These are phyloP conservation scores for Fusarium algeriense DNA, from an alignment of 2,329 filamentous ascomycete species.

Conservation along the genomic window DNA sequence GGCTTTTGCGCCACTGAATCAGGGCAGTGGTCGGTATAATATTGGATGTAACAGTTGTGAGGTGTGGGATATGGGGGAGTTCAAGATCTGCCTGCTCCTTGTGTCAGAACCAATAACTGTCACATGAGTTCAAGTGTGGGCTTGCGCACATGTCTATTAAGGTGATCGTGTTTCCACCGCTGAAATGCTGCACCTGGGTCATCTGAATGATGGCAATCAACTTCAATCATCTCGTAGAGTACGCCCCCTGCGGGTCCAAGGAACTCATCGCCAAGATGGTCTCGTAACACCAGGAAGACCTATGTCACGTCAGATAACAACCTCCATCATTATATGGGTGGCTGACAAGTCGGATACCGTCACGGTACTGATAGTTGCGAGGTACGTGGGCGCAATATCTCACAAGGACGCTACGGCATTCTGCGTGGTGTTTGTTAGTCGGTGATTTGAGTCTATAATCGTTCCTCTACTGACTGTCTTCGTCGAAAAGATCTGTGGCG, in stretches of 20 bases:
- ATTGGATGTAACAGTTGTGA: conserved; percentile 58
- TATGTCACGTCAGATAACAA: conserved; percentile 29
- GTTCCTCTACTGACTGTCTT: conserved; percentile 35
- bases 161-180: conserved; percentile 60
- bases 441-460: not conserved
- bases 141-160: conserved; percentile 56
- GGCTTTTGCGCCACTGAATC: conserved; percentile 53
- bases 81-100: conserved; percentile 55
- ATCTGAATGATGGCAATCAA: conserved; percentile 59
- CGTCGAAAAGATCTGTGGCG: conserved; percentile 34
- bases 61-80: conserved; percentile 61
- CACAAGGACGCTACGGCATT: conserved; percentile 60
- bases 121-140: not conserved
- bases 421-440: conserved; percentile 42
- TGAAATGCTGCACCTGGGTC: conserved; percentile 61
- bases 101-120: conserved; percentile 9
- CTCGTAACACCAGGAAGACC: conserved; percentile 58
- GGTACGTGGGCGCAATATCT: conserved; percentile 59
- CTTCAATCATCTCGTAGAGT: conserved; percentile 61
- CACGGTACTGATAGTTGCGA: conserved; percentile 60
- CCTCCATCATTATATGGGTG: not conserved
- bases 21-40: conserved; percentile 56
- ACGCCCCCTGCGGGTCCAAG: conserved; percentile 59
- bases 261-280: conserved; percentile 60
- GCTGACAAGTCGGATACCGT: conserved; percentile 57